Evolutionary conservation across 148 eudicot genomes (phyloP), one percentile per base, ranked within the genome.

Genomic region (Camellia granthamiana): DNA sequence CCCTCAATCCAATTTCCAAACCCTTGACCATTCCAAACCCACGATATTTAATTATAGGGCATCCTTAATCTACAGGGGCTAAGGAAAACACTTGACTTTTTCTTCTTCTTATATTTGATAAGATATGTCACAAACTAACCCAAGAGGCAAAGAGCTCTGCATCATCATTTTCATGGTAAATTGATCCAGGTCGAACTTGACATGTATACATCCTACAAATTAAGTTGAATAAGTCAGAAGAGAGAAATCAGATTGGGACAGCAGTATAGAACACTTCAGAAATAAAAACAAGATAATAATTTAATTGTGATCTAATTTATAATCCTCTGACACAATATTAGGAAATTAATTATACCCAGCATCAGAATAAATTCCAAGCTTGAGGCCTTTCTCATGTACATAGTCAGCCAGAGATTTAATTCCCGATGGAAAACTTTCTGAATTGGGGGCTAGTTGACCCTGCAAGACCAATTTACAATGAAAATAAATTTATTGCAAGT

Each of bases 301-400:
- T 75, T 42, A 15, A 41, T 60, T 18, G 18, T 4, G 49, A 60
- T 15, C 43, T 74, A 75, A 51, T 43, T 58, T 65, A 65, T 52
- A 61, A 76, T 49, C 7, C 23, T 62, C 71, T 43, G 68, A 81
- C 51, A 21, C 52, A 63, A 7, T 63, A 56, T 41, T 71, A 38
- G 49, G 56, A 18, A 72, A 69, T 47, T 79, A 62, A 43, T 52
- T 92, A 47, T 96, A 96, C 99, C 99, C 99, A 81, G 99, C 99
- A 91, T 93, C 97, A 77, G 99, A 96, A 82, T 96, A 96, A 78
- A 96, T 92, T 72, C 99, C 99, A 79, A 96, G 92, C 87, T 96
- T 96, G 79, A 96, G 97, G 55, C 91, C 97, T 87, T 96, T 93
- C 18, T 74, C 86, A 84, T 96, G 99, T 62, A 96, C 90, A 88